Evolutionary conservation across 1,284 basidiomycete genomes (phyloP), one percentile per base, ranked within the genome.

Genomic region (Heterobasidion annosum): DNA sequence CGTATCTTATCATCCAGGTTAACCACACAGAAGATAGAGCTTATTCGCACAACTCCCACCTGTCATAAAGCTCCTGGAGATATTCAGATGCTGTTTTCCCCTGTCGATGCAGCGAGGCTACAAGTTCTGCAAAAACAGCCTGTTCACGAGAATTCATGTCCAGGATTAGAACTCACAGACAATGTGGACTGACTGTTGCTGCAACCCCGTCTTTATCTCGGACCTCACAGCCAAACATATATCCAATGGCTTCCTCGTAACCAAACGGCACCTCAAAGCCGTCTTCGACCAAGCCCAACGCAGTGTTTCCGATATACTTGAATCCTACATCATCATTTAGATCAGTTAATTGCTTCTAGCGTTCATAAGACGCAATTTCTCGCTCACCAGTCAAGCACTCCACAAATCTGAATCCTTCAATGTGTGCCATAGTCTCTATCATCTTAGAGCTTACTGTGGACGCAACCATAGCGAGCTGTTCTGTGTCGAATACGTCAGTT

Each of bases 381-480:
- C 3, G 54, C 71, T 48, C 52, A 85, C 90, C 91, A 33, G 91
- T 93, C 50, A 93, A 69, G 61, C 88, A 92, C 64, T 93, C 90
- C 1, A 77, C 77, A 64, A 91, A 93, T 59, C 76, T 81, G 71
- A 93, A 93, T 0, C 88, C 89, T 63, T 93, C 91, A 3, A 66
- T 65, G 45, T 69, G 64, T 0, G 91, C 90, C 70, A 93, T 88
- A 1, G 79, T 72, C 62, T 85, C 83, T 10, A 93, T 70, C 87
- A 93, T 88, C 68, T 91, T 92, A 2, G 88, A 92, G 65, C 89
- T 92, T 10, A 93, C 91, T 3, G 89, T 89, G 0, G 91, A 92
- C 0, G 88, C 88, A 8, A 92, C 83, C 81, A 93, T 90, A 1
- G 85, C 88, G 7, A 92, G 70, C 61, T 82, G 84, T 4, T 77